phyloP scores from a whole-genome alignment of 495 filamentous ascomycete genomes.

The Hypoxylon crocopeplum region DNA sequence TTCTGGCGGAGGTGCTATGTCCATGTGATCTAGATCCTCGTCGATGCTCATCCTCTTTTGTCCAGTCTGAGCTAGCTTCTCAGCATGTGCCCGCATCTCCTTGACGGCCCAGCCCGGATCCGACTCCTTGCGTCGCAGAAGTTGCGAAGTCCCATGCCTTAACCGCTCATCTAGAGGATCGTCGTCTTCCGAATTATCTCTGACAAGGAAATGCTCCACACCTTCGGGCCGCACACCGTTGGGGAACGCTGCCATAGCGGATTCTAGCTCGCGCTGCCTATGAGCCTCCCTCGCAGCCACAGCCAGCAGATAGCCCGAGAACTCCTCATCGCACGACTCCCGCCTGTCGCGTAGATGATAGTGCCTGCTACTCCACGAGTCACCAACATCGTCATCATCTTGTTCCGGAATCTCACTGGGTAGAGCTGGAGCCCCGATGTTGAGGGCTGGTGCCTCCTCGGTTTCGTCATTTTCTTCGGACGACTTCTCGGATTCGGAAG shows the following conservation, averaged over 20 bases:
- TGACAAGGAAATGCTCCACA: slow-evolving; percentile 62
- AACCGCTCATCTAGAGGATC: slow-evolving; percentile 41
- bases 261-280: slow-evolving; percentile 62
- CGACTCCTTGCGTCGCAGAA: slow-evolving; percentile 51
- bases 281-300: slow-evolving; percentile 79
- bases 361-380: slow-evolving; percentile 50
- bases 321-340: slow-evolving; percentile 71
- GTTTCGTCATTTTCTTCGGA: slow-evolving; percentile 42
- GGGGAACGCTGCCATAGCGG: slow-evolving; percentile 57
- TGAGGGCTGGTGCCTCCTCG: slow-evolving; percentile 28
- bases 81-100: slow-evolving; percentile 58
- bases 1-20: slow-evolving; percentile 49
- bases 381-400: slow-evolving; percentile 31
- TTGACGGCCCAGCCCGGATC: slow-evolving; percentile 59
- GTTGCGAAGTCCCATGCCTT: slow-evolving; percentile 42
- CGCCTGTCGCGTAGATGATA: slow-evolving; percentile 47
- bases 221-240: slow-evolving; percentile 55
- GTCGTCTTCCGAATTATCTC: slow-evolving; percentile 58
- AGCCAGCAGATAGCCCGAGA: slow-evolving; percentile 76
- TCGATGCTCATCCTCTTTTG: slow-evolving; percentile 39
- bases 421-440: slow-evolving; percentile 42
- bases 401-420: slow-evolving; percentile 17
- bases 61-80: slow-evolving; percentile 36
- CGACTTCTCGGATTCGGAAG: slow-evolving; percentile 44
- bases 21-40: slow-evolving; percentile 51